Conservation (phyloP, 2,329 filamentous ascomycete species). For the Domatiomyces catenatus region DNA sequence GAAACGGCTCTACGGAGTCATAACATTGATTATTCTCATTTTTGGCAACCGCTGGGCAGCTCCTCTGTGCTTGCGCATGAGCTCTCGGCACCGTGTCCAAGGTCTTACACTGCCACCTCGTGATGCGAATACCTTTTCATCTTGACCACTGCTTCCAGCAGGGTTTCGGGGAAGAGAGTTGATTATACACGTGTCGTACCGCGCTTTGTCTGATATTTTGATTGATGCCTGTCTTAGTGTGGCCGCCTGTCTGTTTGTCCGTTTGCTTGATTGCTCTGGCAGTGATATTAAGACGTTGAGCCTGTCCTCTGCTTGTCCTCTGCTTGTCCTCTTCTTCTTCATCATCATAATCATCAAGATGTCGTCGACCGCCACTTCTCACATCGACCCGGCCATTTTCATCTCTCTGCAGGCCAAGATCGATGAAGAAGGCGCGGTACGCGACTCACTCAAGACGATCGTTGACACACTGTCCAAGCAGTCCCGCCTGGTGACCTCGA, state of each 20-base stretch:
- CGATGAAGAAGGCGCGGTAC: slow-evolving; percentile 68
- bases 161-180: slow-evolving; percentile 41
- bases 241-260: background rate
- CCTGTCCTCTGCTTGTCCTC: background rate
- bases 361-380: slow-evolving; percentile 23
- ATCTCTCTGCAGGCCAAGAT: slow-evolving; percentile 75
- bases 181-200: background rate
- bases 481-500: slow-evolving; percentile 61
- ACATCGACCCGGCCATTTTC: slow-evolving; percentile 74
- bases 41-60: slow-evolving; percentile 40
- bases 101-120: slow-evolving; percentile 61
- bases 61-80: slow-evolving; percentile 58
- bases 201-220: background rate
- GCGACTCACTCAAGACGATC: slow-evolving; percentile 69
- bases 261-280: background rate
- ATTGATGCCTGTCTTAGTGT: background rate
- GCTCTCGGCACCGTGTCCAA: slow-evolving; percentile 52
- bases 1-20: slow-evolving; percentile 59
- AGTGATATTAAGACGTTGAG: background rate
- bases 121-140: slow-evolving; percentile 57
- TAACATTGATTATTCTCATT: slow-evolving; percentile 69
- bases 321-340: background rate
- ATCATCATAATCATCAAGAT: background rate
- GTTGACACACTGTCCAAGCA: slow-evolving; percentile 70
- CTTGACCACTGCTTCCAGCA: slow-evolving; percentile 36